Evolutionary conservation across 73 alveolate species (phyloP), one percentile per base, ranked within the genome.

Genomic region (Paramecium biaurelia): DNA sequence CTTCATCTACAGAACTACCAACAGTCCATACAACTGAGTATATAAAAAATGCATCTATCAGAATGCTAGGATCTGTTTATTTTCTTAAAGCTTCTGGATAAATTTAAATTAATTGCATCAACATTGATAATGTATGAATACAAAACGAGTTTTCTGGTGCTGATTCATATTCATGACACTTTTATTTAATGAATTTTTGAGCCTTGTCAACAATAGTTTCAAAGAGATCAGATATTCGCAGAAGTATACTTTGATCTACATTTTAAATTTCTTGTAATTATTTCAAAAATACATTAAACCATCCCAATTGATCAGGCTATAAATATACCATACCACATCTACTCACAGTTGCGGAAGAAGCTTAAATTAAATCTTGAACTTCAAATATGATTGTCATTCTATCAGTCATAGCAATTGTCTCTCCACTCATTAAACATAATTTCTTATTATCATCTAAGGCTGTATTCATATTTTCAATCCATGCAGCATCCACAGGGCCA

Each of bases 271-370:
- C 59, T 14, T 37, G 26, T 18, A 92, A 24, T 37, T 79, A 38
- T 89, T 59, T 88, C 70, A 53, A 49, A 57, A 57, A 20, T n/a
- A 57, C 92, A 85, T 59, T 88, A 45, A 59, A 92, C 95, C 98
- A 94, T 7, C 99, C 99, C 57, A 97, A 72, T 58, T 95, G 85
- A 18, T 96, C 97, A 72, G 99, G 99, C 58, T 97, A 95, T 98
- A 97, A 95, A 92, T 96, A 96, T 63, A 98, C 99, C 99, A 98
- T 98, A 21, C 99, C 99, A 93, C 99, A 97, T 88, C 99, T 93
- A 21, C 99, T 94, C 20, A 98, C 99, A 10, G 99, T 98, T 9
- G 99, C 99, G 32, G 99, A 99, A 1, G 99, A 95, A 1, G 99
- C 99, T 76, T 97, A 96, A 30, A 95, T 93, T 43, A 97, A 92